Conservation (phyloP, 805 yeast species). For the Nakazawaea ambrosiae region DNA sequence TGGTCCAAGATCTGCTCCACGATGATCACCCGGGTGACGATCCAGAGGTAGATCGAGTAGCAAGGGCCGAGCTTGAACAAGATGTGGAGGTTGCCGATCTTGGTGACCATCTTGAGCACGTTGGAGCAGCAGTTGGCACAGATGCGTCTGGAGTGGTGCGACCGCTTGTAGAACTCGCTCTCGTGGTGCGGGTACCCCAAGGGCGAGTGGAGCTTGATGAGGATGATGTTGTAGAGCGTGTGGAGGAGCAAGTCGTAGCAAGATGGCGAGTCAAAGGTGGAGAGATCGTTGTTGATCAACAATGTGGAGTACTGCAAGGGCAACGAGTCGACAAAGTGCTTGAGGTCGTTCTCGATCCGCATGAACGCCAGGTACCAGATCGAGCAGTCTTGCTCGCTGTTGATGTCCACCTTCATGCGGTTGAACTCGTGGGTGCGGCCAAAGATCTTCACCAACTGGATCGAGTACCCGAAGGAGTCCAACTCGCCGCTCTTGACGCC, state of each 20-base stretch:
- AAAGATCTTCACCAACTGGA: conserved; percentile 8
- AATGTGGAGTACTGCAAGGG: conserved; percentile 2
- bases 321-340: conserved; percentile 5
- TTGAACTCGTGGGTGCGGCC: conserved; percentile 8
- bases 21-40: conserved; percentile 24
- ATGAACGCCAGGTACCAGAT: conserved; percentile 2
- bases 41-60: conserved; percentile 26
- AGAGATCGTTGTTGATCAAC: conserved; percentile 6
- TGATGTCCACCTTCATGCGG: neutral
- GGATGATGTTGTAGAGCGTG: conserved; percentile 14
- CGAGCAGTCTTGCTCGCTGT: neutral
- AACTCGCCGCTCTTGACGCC: neutral
- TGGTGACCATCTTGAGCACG: conserved; percentile 4
- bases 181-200: conserved; percentile 20
- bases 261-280: neutral
- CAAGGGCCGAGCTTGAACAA: conserved; percentile 21
- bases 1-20: conserved; percentile 18
- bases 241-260: conserved; percentile 5
- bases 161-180: conserved; percentile 16
- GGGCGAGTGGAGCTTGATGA: conserved; percentile 20
- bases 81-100: neutral
- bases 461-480: conserved; percentile 6
- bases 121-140: conserved; percentile 12
- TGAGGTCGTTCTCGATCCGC: conserved; percentile 3
- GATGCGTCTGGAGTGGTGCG: conserved; percentile 15